These are phyloP conservation scores for Neofusicoccum ribis DNA, from an alignment of 2,329 filamentous ascomycete genomes.

Conservation along the genomic window DNA sequence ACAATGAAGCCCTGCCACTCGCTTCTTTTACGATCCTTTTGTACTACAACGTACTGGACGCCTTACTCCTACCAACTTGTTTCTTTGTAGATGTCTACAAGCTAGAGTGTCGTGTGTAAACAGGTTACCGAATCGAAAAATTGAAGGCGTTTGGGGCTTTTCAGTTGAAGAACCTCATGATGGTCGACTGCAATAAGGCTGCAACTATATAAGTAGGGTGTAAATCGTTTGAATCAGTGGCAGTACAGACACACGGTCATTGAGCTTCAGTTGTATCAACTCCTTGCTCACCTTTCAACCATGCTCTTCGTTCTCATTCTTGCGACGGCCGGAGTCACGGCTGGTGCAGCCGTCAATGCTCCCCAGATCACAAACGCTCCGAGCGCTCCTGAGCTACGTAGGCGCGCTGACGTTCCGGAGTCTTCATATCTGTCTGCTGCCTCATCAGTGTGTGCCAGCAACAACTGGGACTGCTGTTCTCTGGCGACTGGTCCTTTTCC, in stretches of 20 bases:
- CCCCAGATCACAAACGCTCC: not conserved
- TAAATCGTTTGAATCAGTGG: too few relatives aligned
- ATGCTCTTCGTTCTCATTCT: not conserved
- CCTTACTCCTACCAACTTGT: not conserved
- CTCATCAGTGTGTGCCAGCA: not conserved
- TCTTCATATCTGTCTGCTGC: not conserved
- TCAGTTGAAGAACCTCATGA: not conserved
- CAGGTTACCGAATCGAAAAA: not conserved
- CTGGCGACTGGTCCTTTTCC: not conserved
- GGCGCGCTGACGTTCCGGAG: not conserved
- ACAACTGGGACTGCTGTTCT: constrained; percentile 4
- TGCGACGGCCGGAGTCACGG: not conserved
- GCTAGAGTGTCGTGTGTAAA: not conserved
- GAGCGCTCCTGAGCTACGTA: not conserved
- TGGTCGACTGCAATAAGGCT: not conserved
- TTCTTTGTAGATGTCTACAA: too few relatives aligned
- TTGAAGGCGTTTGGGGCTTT: not conserved
- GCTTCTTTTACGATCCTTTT: not conserved
- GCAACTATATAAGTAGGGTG: not conserved
- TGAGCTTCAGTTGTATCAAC: not conserved
- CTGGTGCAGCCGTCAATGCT: not conserved
- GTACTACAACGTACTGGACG: not conserved
- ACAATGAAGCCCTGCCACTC: not conserved
- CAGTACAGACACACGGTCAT: not conserved
- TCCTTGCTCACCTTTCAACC: not conserved